Base-by-base conservation (phyloP, 345 rosid genomes). In the Carallia brachiata region DNA sequence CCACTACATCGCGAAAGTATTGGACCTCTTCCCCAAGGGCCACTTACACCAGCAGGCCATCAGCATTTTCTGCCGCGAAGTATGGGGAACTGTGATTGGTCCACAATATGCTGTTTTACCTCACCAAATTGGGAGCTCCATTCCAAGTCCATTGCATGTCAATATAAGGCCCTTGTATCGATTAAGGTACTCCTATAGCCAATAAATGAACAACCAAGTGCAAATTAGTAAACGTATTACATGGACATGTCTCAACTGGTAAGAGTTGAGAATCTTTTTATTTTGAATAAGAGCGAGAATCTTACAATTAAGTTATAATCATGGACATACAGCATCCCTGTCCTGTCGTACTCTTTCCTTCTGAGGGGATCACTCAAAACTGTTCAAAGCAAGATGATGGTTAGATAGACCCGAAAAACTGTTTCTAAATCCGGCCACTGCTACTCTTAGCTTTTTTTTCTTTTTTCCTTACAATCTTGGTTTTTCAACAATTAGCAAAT, bases 121-220 rank as follows among this genome's bases (percentile, higher is more conserved):
- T 80, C 79, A 93, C 92, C 87, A 84, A 55, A 89, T 88, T 19
- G 90, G 90, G 34, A 87, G 87, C 81, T 66, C 84, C 83, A 91
- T 85, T 69, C 97, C 98, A 60, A 91, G 90, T 71, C 98, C 98
- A 61, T 87, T 94, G 79, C 98, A 91, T 78, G 97, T 94, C 61
- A 94, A 71, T 83, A 94, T 89, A 30, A 94, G 95, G 66, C 97
- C 96, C 78, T 91, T 88, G 88, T 94, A 87, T 7, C 83, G 87
- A 72, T 86, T 80, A 15, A 94, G 90, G 57, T 89, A 88, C 40
- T 91, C 97, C 98, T 94, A 88, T 84, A 85, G 72, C 66, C 70
- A 73, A 69, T 8, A 7, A 6, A 69, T 17, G 52, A 56, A 66
- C 8, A 39, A 7, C 53, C 10, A 2, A 7, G 54, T 40, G n/a